Conservation (phyloP, 2,329 filamentous ascomycete genomes). For the Phaeosphaeria sp. region DNA sequence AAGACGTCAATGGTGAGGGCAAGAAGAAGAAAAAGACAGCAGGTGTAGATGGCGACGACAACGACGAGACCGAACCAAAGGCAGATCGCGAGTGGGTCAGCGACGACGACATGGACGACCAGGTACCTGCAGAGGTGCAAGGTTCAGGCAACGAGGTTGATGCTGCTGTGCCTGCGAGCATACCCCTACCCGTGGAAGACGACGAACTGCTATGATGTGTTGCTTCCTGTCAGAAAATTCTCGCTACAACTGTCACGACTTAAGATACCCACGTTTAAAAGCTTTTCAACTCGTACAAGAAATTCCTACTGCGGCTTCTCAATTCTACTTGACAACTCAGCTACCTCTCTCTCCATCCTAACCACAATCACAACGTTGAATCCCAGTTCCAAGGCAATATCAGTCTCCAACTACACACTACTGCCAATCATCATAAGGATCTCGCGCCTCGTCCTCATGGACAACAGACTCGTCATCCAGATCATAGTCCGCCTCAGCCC, state of each 20-base stretch:
- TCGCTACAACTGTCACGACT: conserved; percentile 1
- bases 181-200: not conserved
- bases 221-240: not conserved
- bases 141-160: conserved; percentile 23
- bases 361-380: no score
- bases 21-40: conserved; percentile 23
- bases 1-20: conserved; percentile 42
- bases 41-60: conserved; percentile 23
- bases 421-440: not conserved
- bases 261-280: conserved; percentile 1
- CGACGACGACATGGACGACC: conserved; percentile 41
- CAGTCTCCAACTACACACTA: no score
- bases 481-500: not conserved
- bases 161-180: conserved; percentile 9
- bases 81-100: conserved; percentile 32
- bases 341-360: no score
- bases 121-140: conserved; percentile 11
- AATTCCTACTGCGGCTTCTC: not conserved
- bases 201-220: conserved; percentile 1
- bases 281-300: not conserved
- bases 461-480: not conserved
- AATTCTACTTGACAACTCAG: no score
- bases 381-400: no score
- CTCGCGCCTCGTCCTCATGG: not conserved
- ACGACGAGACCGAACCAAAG: conserved; percentile 17